Evolutionary conservation across 306 rosid species (phyloP).

Genomic region (Cucumis sativus): Cucumber_9930_V3 NC_026658.2:14625501-14626000

Average conservation of each 20-base stretch:
- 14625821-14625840: constrained; percentile 55
- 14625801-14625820: constrained; percentile 27
- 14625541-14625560: constrained; percentile 61
- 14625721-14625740: not conserved
- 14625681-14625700: constrained; percentile 11
- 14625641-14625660: constrained; percentile 75
- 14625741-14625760: constrained; percentile 10
- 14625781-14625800: not conserved
- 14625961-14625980: not conserved
- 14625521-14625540: constrained; percentile 58
- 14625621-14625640: constrained; percentile 59
- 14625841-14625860: constrained; percentile 32
- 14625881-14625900: constrained; percentile 41
- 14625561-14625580: constrained; percentile 72
- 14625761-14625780: not conserved
- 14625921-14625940: constrained; percentile 9
- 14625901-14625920: constrained; percentile 54
- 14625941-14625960: not conserved
- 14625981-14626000: not conserved
- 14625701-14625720: constrained; percentile 7
- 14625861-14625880: constrained; percentile 27
- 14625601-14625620: constrained; percentile 70
- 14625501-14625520: constrained; percentile 53
- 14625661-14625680: constrained; percentile 61
- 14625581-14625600: constrained; percentile 62